Evolutionary conservation across 108 stramenopile genomes (phyloP).

Genomic region (Stephanodiscus minutulus): DNA sequence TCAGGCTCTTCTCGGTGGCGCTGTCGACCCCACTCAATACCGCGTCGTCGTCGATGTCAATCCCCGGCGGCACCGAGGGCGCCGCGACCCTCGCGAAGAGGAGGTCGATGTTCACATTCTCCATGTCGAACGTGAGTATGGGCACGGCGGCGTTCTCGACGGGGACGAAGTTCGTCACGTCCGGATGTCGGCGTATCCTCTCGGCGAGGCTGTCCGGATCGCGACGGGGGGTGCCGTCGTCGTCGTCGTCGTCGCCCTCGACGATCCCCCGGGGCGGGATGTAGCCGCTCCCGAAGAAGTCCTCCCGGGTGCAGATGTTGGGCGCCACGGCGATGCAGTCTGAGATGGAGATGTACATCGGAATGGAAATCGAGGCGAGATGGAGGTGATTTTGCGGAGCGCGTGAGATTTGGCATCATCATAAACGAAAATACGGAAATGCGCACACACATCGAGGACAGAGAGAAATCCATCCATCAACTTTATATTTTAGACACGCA

Average conservation of each 20-base stretch:
- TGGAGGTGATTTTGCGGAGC: too few relatives aligned
- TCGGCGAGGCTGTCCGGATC: constrained; percentile 88
- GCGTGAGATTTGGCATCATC: too few relatives aligned
- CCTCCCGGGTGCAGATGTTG: constrained; percentile 84
- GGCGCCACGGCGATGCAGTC: constrained; percentile 80
- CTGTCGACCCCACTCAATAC: constrained; percentile 92
- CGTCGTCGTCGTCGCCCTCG: constrained; percentile 29
- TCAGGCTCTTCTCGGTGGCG: constrained; percentile 92
- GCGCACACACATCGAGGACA: too few relatives aligned
- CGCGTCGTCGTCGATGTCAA: constrained; percentile 96
- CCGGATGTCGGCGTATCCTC: constrained; percentile 77
- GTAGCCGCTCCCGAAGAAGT: constrained; percentile 88
- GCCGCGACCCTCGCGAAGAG: constrained; percentile 91
- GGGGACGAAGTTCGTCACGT: constrained; percentile 91
- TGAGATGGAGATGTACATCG: too few relatives aligned
- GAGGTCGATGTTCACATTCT: constrained; percentile 96
- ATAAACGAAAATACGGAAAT: too few relatives aligned
- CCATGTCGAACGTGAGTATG: constrained; percentile 97
- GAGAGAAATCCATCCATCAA: too few relatives aligned
- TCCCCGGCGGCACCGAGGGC: constrained; percentile 71
- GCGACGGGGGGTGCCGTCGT: constrained; percentile 30
- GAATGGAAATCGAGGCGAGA: too few relatives aligned
- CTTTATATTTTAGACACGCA: too few relatives aligned
- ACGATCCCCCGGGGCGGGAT: constrained; percentile 25
- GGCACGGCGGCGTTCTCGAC: constrained; percentile 94